These are phyloP conservation scores for Aspergillus brasiliensis DNA, from an alignment of 2,329 filamentous ascomycete species.

Conservation along the genomic window DNA sequence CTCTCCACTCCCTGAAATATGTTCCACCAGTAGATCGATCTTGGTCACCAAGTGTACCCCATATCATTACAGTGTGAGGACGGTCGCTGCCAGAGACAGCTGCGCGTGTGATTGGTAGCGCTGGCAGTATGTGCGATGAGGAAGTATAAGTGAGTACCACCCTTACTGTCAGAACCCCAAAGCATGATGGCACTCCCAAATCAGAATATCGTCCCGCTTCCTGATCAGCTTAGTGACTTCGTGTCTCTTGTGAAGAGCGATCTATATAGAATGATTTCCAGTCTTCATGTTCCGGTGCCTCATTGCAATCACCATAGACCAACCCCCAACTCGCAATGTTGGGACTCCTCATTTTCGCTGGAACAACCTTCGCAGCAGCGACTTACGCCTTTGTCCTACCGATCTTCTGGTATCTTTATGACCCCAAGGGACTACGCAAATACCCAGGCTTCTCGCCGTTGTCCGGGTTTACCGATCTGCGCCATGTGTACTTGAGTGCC, in stretches of 20 bases:
- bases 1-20: no score
- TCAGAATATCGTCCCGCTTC: no score
- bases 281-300: background rate
- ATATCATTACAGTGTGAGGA: no score
- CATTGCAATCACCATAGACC: background rate
- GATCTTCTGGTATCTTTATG: conserved; percentile 47
- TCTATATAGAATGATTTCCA: background rate
- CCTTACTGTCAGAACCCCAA: no score
- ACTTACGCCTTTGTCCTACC: background rate
- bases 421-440: conserved; percentile 50
- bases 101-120: no score
- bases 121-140: no score
- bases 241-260: background rate
- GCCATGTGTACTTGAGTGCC: conserved; percentile 47
- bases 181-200: no score
- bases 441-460: conserved; percentile 45
- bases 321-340: background rate
- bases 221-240: no score
- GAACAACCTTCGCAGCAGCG: background rate
- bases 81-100: no score
- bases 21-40: no score
- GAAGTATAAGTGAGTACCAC: no score
- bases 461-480: conserved; percentile 48
- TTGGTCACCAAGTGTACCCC: no score
- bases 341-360: background rate